A percentile compares a stretch with the other conserved stretches of the same genome.
phyloP scores from a whole-genome alignment of 805 yeast species.

The Hemisphaericaspora nanyangensis region DNA sequence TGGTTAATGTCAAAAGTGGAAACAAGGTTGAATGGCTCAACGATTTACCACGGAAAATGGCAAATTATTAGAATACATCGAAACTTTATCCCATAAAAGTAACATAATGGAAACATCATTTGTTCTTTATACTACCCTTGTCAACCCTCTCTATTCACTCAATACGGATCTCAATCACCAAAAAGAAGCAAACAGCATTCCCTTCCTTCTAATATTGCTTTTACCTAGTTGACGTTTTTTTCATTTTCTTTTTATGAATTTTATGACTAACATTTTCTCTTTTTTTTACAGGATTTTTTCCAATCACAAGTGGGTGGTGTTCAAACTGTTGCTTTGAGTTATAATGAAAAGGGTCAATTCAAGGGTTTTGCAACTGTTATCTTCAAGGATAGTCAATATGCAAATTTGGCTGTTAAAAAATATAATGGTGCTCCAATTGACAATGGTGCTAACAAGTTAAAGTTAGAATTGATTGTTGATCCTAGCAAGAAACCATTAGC shows the following conservation, averaged over 20 bases:
- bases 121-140: too few species aligned
- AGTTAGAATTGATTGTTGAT: conserved; percentile 78
- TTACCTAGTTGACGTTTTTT: conserved; percentile 1
- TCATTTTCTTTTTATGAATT: background rate
- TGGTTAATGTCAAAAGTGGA: background rate
- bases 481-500: conserved; percentile 75
- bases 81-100: too few species aligned
- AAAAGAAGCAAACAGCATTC: too few species aligned
- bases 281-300: conserved; percentile 69
- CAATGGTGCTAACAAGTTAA: conserved; percentile 73
- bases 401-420: conserved; percentile 72
- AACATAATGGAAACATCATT: too few species aligned
- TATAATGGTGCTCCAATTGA: conserved; percentile 94
- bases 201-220: too few species aligned
- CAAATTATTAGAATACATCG: too few species aligned
- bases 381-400: conserved; percentile 66
- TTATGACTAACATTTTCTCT: conserved; percentile 8
- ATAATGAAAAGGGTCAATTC: conserved; percentile 84
- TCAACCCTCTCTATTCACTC: too few species aligned
- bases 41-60: background rate
- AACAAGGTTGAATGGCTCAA: background rate
- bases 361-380: conserved; percentile 88
- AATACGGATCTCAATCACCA: too few species aligned
- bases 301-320: conserved; percentile 85
- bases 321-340: conserved; percentile 62